Evolutionary conservation across 352 stramenopile genomes (phyloP), one percentile per base, ranked within the genome.

Genomic region (Phytophthora idaei): DNA sequence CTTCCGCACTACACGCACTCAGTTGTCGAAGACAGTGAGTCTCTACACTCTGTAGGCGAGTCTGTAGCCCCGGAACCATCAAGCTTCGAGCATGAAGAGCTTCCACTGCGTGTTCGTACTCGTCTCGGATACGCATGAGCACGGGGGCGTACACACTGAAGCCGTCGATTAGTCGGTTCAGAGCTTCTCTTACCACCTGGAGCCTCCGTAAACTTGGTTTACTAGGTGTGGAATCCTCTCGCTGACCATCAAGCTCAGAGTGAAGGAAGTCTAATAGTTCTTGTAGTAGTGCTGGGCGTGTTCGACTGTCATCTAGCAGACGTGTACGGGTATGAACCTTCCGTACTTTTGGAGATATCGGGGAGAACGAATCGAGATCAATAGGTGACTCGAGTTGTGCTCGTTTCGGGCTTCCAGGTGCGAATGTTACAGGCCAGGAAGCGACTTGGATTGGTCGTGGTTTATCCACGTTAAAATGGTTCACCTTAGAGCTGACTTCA

Each of bases 141-240:
- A 91, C 49, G 1, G 82, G 82, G 9, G 81, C 74, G 48, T 91
- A 93, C 21, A 90, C 78, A 12, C 54, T 90, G 59, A 93, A 93
- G 17, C 74, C 67, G 10, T 74, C 72, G 21, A 91, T 90, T 0
- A 90, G 42, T 11, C 74, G 73, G 34, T 77, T 46, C 10, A 93
- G 87, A 2, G 80, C 59, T 49, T 82, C 57, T 4, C 81, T 78
- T 49, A 87, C 90, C 3, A 90, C 71, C 31, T 89, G 78, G 2
- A 93, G 71, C 0, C 85, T 71, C 34, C 69, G 57, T 2, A 90
- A 57, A 66, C 74, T 76, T 8, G 61, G 63, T 9, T 25, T 68
- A 49, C 5, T 27, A 9, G 42, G 3, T 47, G 63, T 48, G 10
- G 42, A 49, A 11, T 48, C 36, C 4, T 67, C 57, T 15, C 31